Conservation (phyloP, 2,329 filamentous ascomycete species). For the Curvularia hawaiiensis region DNA sequence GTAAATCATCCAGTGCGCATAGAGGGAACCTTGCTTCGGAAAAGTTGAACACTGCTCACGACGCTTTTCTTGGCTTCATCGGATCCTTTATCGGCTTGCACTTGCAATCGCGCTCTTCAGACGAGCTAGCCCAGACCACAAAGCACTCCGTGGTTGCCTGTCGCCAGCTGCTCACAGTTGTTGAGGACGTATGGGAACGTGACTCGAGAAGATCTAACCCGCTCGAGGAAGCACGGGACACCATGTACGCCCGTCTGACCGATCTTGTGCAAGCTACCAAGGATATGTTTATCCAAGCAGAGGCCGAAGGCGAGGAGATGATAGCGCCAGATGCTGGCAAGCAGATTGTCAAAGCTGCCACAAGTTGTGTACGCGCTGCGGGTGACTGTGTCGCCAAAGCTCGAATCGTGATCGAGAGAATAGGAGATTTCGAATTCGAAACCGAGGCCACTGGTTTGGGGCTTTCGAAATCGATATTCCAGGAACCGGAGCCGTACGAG, state of each 20-base stretch:
- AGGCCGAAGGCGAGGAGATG: constrained; percentile 73
- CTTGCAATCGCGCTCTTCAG: constrained; percentile 87
- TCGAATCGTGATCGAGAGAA: constrained; percentile 81
- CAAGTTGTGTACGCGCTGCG: constrained; percentile 84
- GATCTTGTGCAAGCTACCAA: constrained; percentile 81
- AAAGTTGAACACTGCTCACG: constrained; percentile 78
- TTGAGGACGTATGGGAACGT: constrained; percentile 82
- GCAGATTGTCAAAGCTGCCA: constrained; percentile 77
- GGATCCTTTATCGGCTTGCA: constrained; percentile 94
- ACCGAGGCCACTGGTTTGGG: constrained; percentile 45
- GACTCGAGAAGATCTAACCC: constrained; percentile 70
- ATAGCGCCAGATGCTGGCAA: constrained; percentile 81
- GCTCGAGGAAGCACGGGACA: constrained; percentile 70
- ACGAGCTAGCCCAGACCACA: constrained; percentile 81
- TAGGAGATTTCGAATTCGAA: constrained; percentile 85
- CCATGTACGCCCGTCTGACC: constrained; percentile 80
- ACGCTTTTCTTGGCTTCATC: constrained; percentile 86
- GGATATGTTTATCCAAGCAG: constrained; percentile 73
- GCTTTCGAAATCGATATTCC: constrained; percentile 49
- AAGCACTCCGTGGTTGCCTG: constrained; percentile 84
- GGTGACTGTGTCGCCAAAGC: constrained; percentile 91
- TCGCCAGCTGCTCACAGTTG: constrained; percentile 75
- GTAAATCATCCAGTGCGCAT: constrained; percentile 65
- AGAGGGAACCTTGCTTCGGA: constrained; percentile 82
- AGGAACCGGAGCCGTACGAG: constrained; percentile 29